phyloP scores from a whole-genome alignment of 2,329 filamentous ascomycete species.

The Fusarium nanum region DNA sequence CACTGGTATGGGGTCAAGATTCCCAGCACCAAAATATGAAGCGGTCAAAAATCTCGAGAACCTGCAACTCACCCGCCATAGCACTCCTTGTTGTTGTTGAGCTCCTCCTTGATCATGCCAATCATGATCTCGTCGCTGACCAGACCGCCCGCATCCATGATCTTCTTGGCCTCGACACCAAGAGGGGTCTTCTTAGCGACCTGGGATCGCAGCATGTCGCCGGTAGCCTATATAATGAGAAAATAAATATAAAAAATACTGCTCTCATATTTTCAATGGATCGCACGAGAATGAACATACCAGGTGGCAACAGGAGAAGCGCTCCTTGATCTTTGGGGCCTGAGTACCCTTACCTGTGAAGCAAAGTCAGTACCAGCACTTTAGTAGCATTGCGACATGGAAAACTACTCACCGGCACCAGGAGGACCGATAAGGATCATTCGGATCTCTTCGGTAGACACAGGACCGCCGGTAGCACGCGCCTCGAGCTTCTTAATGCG shows the following conservation, averaged over 20 bases:
- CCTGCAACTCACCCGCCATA: slow-evolving; percentile 81
- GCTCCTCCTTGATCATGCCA: slow-evolving; percentile 98
- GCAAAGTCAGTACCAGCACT: slow-evolving; percentile 33
- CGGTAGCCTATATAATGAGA: slow-evolving; percentile 77
- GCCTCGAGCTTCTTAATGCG: slow-evolving; percentile 88
- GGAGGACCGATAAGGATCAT: slow-evolving; percentile 99
- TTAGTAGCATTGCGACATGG: slow-evolving; percentile 5
- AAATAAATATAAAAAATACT: slow-evolving; percentile 30
- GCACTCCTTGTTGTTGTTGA: slow-evolving; percentile 94
- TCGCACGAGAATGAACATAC: slow-evolving; percentile 64
- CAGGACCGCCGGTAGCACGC: slow-evolving; percentile 69
- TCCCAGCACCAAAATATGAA: slow-evolving; percentile 2
- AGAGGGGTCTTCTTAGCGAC: slow-evolving; percentile 97
- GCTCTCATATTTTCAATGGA: neutral
- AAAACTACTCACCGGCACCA: slow-evolving; percentile 80
- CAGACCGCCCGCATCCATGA: slow-evolving; percentile 98
- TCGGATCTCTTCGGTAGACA: slow-evolving; percentile 76
- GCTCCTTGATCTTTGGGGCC: slow-evolving; percentile 97
- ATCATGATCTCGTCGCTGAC: slow-evolving; percentile 99
- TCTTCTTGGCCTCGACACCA: slow-evolving; percentile 98
- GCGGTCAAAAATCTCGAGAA: neutral
- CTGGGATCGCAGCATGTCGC: slow-evolving; percentile 98
- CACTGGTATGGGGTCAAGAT: slow-evolving; percentile 14
- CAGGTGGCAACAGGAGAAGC: slow-evolving; percentile 96
- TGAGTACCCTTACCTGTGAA: slow-evolving; percentile 94